Conservation (phyloP, 164 flowering plant species). For the Taxillus chinensis region DNA sequence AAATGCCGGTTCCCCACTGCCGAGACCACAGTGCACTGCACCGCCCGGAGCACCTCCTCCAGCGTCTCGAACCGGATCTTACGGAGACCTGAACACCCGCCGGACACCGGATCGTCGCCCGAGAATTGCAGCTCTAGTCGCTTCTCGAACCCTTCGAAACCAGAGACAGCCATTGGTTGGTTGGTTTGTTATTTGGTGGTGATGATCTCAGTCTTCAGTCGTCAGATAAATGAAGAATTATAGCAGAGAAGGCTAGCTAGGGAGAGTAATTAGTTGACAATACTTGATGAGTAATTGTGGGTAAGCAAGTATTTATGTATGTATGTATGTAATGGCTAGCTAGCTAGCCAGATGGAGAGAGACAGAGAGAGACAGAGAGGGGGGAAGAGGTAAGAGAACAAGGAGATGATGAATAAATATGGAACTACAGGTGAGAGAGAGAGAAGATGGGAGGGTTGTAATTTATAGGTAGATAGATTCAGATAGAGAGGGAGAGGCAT, state of each 20-base stretch:
- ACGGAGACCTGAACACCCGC: slow-evolving; percentile 33
- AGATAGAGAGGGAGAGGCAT: slow-evolving; percentile 25
- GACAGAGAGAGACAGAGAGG: slow-evolving; percentile 5
- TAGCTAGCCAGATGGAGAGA: slow-evolving; percentile 11
- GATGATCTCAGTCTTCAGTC: too few relatives aligned
- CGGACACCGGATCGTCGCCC: slow-evolving; percentile 37
- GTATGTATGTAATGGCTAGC: slow-evolving; percentile 2
- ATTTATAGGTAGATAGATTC: not conserved
- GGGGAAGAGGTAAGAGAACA: slow-evolving; percentile 7
- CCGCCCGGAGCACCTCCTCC: slow-evolving; percentile 47
- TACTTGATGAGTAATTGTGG: too few relatives aligned
- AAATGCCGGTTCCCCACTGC: slow-evolving; percentile 59
- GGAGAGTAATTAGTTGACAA: too few relatives aligned
- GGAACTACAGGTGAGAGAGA: slow-evolving; percentile 1
- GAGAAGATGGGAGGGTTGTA: not conserved
- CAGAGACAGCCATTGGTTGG: slow-evolving; percentile 52
- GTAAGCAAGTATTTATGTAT: not conserved
- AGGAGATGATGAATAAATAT: not conserved
- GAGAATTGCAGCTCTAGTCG: slow-evolving; percentile 80
- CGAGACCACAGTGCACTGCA: slow-evolving; percentile 86
- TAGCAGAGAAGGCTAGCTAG: too few relatives aligned
- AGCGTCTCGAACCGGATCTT: slow-evolving; percentile 33
- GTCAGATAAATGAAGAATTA: too few relatives aligned
- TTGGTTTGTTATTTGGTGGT: not conserved
- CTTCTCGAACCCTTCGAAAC: slow-evolving; percentile 87